Evolutionary conservation across 768 basidiomycete genomes (phyloP), one percentile per base, ranked within the genome.

Genomic region (Mrakia frigida): DNA sequence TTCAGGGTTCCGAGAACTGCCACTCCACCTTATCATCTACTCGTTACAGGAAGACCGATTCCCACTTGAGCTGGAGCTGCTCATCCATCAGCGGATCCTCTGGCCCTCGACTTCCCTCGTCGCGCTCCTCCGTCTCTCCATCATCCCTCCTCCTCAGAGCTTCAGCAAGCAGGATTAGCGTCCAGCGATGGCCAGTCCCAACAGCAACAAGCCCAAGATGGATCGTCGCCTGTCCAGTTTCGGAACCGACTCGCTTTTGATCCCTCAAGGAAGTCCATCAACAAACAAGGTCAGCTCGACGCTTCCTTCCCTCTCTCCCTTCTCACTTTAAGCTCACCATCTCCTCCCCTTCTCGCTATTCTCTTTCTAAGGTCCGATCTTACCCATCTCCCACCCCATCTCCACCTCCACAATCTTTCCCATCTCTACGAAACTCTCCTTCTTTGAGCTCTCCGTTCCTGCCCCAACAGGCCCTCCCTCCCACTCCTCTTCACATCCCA

Each of bases 321-420:
- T 39, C 23, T 25, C 21, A 0, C n/a, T 61, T 67, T 33, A 5
- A 21, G 35, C 65, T 39, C 65, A 68, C 37, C n/a, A 11, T 52
- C 14, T 35, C 14, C 25, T 28, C 10, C 25, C 13, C 14, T n/a
- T n/a, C n/a, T n/a, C n/a, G n/a, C n/a, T 46, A 13, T 21, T 13
- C 18, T 33, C 28, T 6, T 50, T 21, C 2, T 71, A 11, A 71
- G 52, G 14, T 53, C 23, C 52, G 50, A 59, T 31, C 52, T 6
- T 72, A 72, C 39, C 71, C 71, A 25, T 72, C 71, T 56, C 71
- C 71, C 2, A 61, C 59, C 2, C 73, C 73, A 5, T 73, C 72
- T n/a, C 56, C 72, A 39, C 61, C 59, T 3, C 59, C 60, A 1
- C 61, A 41, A 74, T 60, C 73, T 10, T 74, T 63, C 37, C 56